Base-by-base conservation (phyloP, 148 eudicot species). In the Rhododendron ferrugineum region DNA sequence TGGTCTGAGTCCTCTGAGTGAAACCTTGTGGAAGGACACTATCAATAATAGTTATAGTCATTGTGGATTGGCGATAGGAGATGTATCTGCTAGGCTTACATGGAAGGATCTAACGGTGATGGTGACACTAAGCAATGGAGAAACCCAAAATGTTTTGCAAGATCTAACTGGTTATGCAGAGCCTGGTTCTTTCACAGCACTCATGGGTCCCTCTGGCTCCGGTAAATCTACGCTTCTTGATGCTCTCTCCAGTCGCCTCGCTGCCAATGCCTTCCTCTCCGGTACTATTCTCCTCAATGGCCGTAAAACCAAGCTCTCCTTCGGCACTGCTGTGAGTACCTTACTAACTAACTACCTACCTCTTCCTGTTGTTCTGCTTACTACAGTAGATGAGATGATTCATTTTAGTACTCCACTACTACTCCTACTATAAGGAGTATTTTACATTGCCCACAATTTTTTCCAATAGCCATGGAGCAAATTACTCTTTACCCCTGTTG, bases 191-290 rank as follows among this genome's bases (percentile, higher is more conserved):
- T 92, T 97, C 68, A 97, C 98, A 0, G 98, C 98, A 4, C 93
- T 97, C 15, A 97, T 97, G 99, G 99, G 99, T 0, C 99, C 99
- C 3, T 97, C 99, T 22, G 99, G 99, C 14, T 95, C 98, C 1
- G 99, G 99, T 0, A 97, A 97, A 84, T 95, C 98, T 1, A 97
- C 99, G 0, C 90, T 97, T 6, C 93, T 97, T 15, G 99, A 97
- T 52, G 96, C 99, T 6, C 94, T 97, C 11, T 92, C 98, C 0
- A 88, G 94, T 36, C 93, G 99, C 2, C 94, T 97, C 5, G 96
- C 99, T 6, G 86, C 99, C 14, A 97, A 97, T 77, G 95, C 95
- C 1, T 97, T 97, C 80, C 93, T 95, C 68, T 93, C 96, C n/a
- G 99, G 99, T 1, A 78, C 88, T 11, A 90, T 97, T 81, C 86